Evolutionary conservation across 768 basidiomycete genomes (phyloP).

Genomic region (Calvatia gigantea): DNA sequence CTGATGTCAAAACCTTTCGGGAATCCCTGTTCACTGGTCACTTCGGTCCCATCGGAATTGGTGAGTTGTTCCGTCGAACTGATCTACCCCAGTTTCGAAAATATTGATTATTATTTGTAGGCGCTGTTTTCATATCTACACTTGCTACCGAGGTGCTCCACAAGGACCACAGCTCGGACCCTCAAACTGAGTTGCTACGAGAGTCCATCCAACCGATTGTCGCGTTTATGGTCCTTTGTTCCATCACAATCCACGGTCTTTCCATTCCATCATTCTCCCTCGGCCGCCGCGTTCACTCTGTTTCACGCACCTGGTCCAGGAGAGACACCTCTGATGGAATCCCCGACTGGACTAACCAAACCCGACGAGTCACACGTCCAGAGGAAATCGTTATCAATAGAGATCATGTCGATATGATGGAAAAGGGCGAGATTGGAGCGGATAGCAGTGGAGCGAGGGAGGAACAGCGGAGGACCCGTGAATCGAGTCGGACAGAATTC

Average conservation of each 20-base stretch:
- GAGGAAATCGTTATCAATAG: conserved; percentile 86
- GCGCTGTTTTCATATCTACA: conserved; percentile 92
- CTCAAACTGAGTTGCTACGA: conserved; percentile 63
- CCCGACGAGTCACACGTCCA: conserved; percentile 62
- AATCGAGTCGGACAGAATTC: background rate
- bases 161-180: conserved; percentile 36
- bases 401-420: conserved; percentile 46
- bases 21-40: conserved; percentile 95
- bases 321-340: conserved; percentile 39
- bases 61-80: conserved; percentile 28
- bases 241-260: conserved; percentile 83
- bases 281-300: conserved; percentile 84
- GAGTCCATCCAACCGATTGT: conserved; percentile 89
- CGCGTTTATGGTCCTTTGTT: conserved; percentile 91
- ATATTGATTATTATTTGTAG: conserved; percentile 29
- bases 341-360: conserved; percentile 85
- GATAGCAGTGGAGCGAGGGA: background rate
- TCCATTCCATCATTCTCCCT: conserved; percentile 96
- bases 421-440: conserved; percentile 10
- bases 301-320: conserved; percentile 88
- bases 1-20: conserved; percentile 90
- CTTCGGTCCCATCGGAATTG: conserved; percentile 87
- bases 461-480: background rate
- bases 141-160: conserved; percentile 64
- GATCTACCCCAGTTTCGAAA: background rate